These are phyloP conservation scores for Pleurozium schreberi DNA, from an alignment of 225 moss, liverwort and hornwort genomes.

Conservation along the genomic window DNA sequence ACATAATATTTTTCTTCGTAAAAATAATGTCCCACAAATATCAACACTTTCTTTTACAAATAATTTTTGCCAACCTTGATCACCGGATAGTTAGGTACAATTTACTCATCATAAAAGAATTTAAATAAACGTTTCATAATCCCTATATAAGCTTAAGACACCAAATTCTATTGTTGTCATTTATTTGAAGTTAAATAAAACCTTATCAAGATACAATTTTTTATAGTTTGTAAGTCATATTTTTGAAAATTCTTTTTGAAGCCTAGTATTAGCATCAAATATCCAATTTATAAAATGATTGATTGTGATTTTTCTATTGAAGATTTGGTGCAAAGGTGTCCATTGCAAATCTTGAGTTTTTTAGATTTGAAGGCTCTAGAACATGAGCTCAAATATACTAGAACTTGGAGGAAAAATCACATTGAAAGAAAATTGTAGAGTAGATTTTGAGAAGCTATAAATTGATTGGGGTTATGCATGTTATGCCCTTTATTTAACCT, in stretches of 20 bases:
- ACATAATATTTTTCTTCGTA: not conserved
- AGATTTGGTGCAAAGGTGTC: too few relatives aligned
- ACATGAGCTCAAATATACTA: not conserved
- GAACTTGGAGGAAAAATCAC: not conserved
- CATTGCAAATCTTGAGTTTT: not conserved
- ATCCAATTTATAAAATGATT: not conserved
- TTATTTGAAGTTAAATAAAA: not conserved
- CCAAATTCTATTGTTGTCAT: too few relatives aligned
- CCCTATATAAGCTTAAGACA: too few relatives aligned
- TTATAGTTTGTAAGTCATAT: not conserved
- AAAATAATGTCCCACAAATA: not conserved
- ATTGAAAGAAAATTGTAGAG: not conserved
- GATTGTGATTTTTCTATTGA: too few relatives aligned
- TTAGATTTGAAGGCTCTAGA: fast-evolving
- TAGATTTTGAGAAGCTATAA: not conserved
- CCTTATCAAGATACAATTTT: too few relatives aligned
- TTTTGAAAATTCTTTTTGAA: too few relatives aligned
- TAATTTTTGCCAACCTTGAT: not conserved
- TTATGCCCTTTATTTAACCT: not conserved
- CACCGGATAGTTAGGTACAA: fast-evolving
- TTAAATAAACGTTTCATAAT: too few relatives aligned
- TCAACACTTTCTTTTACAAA: not conserved
- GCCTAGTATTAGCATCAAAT: not conserved
- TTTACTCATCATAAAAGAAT: not conserved
- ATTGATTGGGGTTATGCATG: not conserved